phyloP scores from a whole-genome alignment of 1,139 yeast genomes.

The Lodderomyces margitis region DNA sequence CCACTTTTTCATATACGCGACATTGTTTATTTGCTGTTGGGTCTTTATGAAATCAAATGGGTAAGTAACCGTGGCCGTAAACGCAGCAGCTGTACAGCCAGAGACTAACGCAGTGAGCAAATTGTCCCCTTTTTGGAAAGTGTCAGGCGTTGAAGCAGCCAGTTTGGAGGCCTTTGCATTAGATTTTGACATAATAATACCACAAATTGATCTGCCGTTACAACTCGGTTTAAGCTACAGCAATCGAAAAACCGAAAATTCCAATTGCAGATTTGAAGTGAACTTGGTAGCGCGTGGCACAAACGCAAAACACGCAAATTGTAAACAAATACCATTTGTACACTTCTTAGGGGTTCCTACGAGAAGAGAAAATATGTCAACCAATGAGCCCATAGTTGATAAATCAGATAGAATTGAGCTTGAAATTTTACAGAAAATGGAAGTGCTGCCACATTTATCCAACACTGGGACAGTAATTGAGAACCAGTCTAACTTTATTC shows the following conservation, averaged over 20 bases:
- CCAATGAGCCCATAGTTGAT: no score
- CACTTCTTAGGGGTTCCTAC: not conserved
- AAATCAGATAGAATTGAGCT: no score
- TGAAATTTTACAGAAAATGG: no score
- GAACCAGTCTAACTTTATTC: not conserved
- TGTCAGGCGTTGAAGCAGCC: not conserved
- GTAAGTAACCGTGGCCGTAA: slow-evolving; percentile 69
- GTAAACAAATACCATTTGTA: not conserved
- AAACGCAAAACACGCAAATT: not conserved
- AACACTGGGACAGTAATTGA: no score
- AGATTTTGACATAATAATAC: slow-evolving; percentile 6
- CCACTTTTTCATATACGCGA: slow-evolving; percentile 34
- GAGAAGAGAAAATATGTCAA: not conserved
- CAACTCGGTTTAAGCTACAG: not conserved
- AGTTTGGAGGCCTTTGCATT: not conserved
- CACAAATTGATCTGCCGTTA: no score
- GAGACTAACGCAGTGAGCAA: slow-evolving; percentile 66
- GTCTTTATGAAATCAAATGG: slow-evolving; percentile 87
- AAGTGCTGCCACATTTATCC: no score
- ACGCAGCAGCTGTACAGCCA: slow-evolving; percentile 73
- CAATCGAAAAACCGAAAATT: not conserved
- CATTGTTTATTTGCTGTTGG: slow-evolving; percentile 57
- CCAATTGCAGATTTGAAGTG: not conserved
- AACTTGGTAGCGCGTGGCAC: not conserved
- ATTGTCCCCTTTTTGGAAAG: slow-evolving; percentile 23